Evolutionary conservation across 371 early-diverging fungal species (phyloP).

Genomic region (Mortierella sp.): DNA sequence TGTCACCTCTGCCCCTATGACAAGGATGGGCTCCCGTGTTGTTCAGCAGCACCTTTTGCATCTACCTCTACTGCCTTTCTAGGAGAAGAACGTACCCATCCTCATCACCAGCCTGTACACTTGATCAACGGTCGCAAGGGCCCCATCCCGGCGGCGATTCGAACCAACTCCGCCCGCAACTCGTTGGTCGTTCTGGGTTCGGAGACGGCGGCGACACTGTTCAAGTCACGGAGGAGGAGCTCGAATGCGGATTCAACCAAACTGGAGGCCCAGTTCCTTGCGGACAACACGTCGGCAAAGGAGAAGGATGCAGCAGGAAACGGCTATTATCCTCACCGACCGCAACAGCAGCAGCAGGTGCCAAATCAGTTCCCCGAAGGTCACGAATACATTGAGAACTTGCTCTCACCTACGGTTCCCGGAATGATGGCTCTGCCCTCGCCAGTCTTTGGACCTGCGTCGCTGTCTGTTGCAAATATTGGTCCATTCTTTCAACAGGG

Average conservation of each 20-base stretch:
- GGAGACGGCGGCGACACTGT: constrained; percentile 31
- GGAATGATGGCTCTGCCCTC: not conserved
- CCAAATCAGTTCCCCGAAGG: not conserved
- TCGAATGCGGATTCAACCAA: constrained; percentile 29
- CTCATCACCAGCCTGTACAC: not conserved
- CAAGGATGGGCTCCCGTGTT: constrained; percentile 9
- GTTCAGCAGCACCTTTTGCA: not conserved
- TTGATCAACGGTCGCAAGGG: not conserved
- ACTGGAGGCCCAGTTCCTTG: constrained; percentile 10
- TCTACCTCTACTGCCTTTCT: not conserved
- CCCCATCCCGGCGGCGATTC: constrained; percentile 1
- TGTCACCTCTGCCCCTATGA: not conserved
- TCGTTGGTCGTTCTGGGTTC: constrained; percentile 28
- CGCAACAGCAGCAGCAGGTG: not conserved
- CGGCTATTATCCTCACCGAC: not conserved
- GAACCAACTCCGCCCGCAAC: constrained; percentile 15
- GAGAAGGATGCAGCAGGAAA: constrained; percentile 5
- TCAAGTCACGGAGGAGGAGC: constrained; percentile 30
- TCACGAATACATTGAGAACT: constrained; percentile 9
- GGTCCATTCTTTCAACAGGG: not conserved
- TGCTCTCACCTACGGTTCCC: not conserved
- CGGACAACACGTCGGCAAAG: not conserved
- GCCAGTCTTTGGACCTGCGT: not conserved
- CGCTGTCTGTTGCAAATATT: not conserved
- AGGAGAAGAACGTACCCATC: constrained; percentile 1